Evolutionary conservation across 164 flowering plant genomes (phyloP), one percentile per base, ranked within the genome.

Genomic region (Vitis vinifera): DNA sequence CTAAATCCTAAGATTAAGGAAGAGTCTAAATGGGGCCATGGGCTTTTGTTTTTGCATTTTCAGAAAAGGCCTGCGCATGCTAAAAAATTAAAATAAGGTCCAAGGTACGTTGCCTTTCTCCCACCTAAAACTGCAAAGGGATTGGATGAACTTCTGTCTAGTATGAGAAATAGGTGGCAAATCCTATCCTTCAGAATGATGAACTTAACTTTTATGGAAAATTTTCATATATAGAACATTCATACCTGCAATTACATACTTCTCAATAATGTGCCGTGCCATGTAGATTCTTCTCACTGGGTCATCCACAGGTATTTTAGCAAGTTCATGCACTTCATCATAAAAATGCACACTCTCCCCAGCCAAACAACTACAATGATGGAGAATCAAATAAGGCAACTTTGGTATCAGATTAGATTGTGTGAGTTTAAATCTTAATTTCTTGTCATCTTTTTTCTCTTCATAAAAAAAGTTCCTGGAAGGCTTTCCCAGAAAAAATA

Each of bases 261-360:
- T 83, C 70, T 87, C 89, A 48, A 92, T 88, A 65, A 92, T 89
- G 73, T 92, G 91, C 0, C 97, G 88, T 30, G 94, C 87, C 97
- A 92, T 92, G 80, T 92, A 92, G 60, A 92, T 84, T 79, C 96
- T 89, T 78, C 87, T 83, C 8, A 90, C 85, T 52, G 84, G 64
- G 66, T 92, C 96, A 71, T 79, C 76, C 1, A 68, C 47, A 37
- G 91, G 89, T 71, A 92, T 85, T 74, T 85, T 89, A 13, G 80
- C 79, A 72, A 80, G 90, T 65, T 89, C 96, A 27, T 82, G 80
- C 64, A 88, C 90, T 72, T 92, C 96, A 52, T 89, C 88, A 69
- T 81, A 90, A 75, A 92, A 92, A 82, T 89, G 92, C 8, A 89
- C 86, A 73, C 87, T 88, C 84, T 92, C 97, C 66, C 97, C 97